These are phyloP conservation scores for Chenopodium formosanum DNA, from an alignment of 148 eudicot genomes.

Conservation along the genomic window DNA sequence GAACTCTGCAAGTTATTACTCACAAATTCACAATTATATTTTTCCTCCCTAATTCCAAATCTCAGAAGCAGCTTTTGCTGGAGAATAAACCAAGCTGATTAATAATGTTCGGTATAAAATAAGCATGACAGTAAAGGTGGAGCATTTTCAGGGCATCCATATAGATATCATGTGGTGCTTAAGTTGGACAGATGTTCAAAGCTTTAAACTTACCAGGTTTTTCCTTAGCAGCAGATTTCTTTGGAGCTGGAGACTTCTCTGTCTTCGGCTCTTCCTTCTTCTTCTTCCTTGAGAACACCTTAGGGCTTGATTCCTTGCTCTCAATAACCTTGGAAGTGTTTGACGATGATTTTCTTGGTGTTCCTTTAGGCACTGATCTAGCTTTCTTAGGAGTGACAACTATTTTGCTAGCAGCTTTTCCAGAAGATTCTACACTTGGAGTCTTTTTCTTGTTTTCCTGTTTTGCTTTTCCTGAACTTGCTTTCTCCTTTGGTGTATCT, in stretches of 20 bases:
- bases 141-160: not conserved
- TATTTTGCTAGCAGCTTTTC: conserved; percentile 51
- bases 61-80: not conserved
- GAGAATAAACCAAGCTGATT: not conserved
- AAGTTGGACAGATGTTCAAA: not conserved
- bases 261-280: conserved; percentile 54
- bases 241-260: conserved; percentile 57
- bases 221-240: conserved; percentile 59
- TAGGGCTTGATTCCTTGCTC: conserved; percentile 47
- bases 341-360: conserved; percentile 52
- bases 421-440: conserved; percentile 44
- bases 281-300: conserved; percentile 73
- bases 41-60: too few relatives aligned
- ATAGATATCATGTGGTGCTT: not conserved
- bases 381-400: conserved; percentile 43
- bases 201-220: conserved; percentile 46
- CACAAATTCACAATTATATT: not conserved
- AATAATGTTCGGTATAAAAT: not conserved
- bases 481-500: conserved; percentile 38
- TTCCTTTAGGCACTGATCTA: conserved; percentile 46
- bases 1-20: not conserved
- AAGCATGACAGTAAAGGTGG: not conserved
- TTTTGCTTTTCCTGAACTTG: conserved; percentile 34
- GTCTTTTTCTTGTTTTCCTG: conserved; percentile 44
- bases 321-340: conserved; percentile 41